Conservation (phyloP, 129 eudicot genomes). For the Chrysanthemum seticuspe region DNA sequence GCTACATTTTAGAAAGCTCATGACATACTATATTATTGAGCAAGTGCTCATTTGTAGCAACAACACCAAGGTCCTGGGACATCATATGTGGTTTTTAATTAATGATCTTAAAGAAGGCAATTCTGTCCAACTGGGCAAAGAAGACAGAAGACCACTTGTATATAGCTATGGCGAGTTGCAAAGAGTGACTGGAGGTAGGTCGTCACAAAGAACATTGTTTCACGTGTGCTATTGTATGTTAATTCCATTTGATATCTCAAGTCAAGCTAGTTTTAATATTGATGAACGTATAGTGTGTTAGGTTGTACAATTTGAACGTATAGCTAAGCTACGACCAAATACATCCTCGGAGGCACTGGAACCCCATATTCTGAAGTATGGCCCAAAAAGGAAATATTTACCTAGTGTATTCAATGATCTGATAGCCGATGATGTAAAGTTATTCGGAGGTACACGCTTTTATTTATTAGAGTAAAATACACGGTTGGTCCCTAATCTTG, state of each 20-base stretch:
- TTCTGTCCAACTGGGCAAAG: conserved; percentile 5
- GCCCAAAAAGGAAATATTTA: background rate
- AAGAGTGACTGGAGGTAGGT: background rate
- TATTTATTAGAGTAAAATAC: background rate
- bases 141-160: background rate
- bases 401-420: background rate
- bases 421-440: conserved; percentile 7
- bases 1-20: background rate
- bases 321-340: background rate
- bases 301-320: conserved; percentile 11
- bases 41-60: conserved; percentile 3
- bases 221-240: too few relatives aligned
- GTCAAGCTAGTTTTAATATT: too few relatives aligned
- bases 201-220: background rate
- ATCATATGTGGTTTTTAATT: background rate
- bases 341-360: background rate
- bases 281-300: conserved; percentile 7
- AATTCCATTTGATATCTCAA: too few relatives aligned
- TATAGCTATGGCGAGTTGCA: background rate
- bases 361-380: background rate
- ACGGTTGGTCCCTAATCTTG: too few relatives aligned
- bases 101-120: background rate
- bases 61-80: background rate
- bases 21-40: conserved; percentile 13
- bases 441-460: background rate